phyloP scores from a whole-genome alignment of 352 stramenopile species.

The Phytophthora crassamura region DNA sequence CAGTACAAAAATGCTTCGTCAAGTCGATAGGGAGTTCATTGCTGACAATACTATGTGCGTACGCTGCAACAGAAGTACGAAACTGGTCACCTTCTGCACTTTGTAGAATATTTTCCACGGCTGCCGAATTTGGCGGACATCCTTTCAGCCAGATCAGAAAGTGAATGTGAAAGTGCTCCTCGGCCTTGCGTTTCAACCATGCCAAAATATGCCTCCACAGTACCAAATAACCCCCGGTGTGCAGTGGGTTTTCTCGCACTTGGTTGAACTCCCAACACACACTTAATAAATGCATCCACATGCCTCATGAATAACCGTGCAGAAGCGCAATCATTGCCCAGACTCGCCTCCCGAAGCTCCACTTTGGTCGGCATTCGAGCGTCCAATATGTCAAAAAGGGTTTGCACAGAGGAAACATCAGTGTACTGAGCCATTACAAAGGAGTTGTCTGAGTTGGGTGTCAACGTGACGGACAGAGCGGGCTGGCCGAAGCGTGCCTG shows the following conservation, averaged over 20 bases:
- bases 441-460: neutral
- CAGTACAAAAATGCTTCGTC: neutral
- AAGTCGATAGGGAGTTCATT: neutral
- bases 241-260: no score
- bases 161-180: neutral
- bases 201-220: no score
- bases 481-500: neutral
- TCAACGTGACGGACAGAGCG: constrained; percentile 2
- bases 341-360: no score
- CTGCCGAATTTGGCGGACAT: neutral
- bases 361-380: no score
- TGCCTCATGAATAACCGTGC: no score
- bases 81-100: no score
- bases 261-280: no score
- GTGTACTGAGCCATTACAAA: neutral
- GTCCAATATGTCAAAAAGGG: constrained; percentile 1
- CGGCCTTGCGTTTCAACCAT: no score
- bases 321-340: no score
- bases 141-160: neutral
- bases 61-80: neutral
- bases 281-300: no score
- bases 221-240: no score
- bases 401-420: neutral
- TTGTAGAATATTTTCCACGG: neutral
- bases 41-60: neutral